phyloP scores from a whole-genome alignment of 1,139 yeast genomes.

The Pneumocystis oryctolagi region DNA sequence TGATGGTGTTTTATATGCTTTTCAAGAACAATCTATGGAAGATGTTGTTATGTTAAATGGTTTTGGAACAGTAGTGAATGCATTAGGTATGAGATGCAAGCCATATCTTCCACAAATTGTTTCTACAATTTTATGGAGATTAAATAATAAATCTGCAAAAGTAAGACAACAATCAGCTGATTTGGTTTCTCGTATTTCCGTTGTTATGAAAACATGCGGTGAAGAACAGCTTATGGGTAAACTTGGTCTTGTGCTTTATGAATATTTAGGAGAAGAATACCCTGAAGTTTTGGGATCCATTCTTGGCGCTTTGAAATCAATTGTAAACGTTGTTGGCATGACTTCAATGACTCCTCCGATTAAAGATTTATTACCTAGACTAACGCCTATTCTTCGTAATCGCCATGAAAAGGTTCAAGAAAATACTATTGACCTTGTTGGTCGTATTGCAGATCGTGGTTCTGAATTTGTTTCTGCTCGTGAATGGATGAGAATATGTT shows the following conservation, averaged over 20 bases:
- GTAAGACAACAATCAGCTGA: conserved; percentile 81
- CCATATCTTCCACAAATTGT: conserved; percentile 67
- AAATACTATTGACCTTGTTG: conserved; percentile 63
- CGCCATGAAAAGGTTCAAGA: conserved; percentile 88
- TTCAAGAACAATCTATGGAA: conserved; percentile 57
- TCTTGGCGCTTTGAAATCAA: conserved; percentile 48
- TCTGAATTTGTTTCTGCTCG: conserved; percentile 77
- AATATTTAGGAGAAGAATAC: conserved; percentile 84
- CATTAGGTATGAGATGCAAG: conserved; percentile 52
- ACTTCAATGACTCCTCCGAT: conserved; percentile 66
- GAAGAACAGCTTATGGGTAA: conserved; percentile 50
- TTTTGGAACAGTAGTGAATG: conserved; percentile 49
- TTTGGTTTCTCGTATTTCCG: conserved; percentile 49
- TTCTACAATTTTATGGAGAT: conserved; percentile 55
- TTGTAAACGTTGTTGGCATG: conserved; percentile 40
- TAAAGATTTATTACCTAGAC: conserved; percentile 66
- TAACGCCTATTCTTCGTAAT: conserved; percentile 83
- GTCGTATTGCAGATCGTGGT: conserved; percentile 69
- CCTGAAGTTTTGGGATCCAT: conserved; percentile 89
- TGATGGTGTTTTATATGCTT: conserved; percentile 73
- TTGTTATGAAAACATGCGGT: conserved; percentile 51
- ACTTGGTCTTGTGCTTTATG: conserved; percentile 65
- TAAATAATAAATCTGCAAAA: conserved; percentile 58
- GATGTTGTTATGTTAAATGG: conserved; percentile 45
- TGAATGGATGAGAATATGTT: conserved; percentile 96